Evolutionary conservation across 805 yeast genomes (phyloP).

Genomic region (Yamadazyma phyllophila): DNA sequence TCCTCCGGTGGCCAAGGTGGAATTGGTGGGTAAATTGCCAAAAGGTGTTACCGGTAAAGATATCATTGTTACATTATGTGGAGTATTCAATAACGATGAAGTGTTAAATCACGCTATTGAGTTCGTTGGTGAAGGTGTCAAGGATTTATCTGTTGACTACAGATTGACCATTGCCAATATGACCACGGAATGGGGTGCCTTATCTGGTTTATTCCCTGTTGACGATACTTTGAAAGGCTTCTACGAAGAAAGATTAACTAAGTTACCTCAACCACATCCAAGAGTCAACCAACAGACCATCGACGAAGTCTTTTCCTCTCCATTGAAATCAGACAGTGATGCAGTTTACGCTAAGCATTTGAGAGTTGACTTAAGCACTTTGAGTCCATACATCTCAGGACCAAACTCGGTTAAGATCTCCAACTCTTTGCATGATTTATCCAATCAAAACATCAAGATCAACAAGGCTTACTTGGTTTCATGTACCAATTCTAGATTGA

Average conservation of each 20-base stretch:
- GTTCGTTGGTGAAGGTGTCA: conserved; percentile 80
- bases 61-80: conserved; percentile 94
- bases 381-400: conserved; percentile 90
- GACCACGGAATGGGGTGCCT: conserved; percentile 99
- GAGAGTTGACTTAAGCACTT: conserved; percentile 71
- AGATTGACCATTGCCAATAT: conserved; percentile 92
- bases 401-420: conserved; percentile 96
- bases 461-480: conserved; percentile 97
- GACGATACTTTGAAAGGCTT: conserved; percentile 75
- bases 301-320: conserved; percentile 46
- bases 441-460: conserved; percentile 69
- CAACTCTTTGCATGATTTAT: conserved; percentile 70
- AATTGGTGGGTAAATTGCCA: conserved; percentile 76
- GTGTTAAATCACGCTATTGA: conserved; percentile 93
- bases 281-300: conserved; percentile 69
- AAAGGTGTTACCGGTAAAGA: conserved; percentile 93
- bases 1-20: conserved; percentile 96
- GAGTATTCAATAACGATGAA: conserved; percentile 86
- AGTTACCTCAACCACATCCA: conserved; percentile 73
- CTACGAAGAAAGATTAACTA: conserved; percentile 62
- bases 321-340: conserved; percentile 60
- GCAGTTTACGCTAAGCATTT: conserved; percentile 88
- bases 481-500: conserved; percentile 91
- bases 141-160: conserved; percentile 70
- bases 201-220: conserved; percentile 96